Conservation (phyloP, 1,139 yeast genomes). For the Suhomyces guaymorum region DNA sequence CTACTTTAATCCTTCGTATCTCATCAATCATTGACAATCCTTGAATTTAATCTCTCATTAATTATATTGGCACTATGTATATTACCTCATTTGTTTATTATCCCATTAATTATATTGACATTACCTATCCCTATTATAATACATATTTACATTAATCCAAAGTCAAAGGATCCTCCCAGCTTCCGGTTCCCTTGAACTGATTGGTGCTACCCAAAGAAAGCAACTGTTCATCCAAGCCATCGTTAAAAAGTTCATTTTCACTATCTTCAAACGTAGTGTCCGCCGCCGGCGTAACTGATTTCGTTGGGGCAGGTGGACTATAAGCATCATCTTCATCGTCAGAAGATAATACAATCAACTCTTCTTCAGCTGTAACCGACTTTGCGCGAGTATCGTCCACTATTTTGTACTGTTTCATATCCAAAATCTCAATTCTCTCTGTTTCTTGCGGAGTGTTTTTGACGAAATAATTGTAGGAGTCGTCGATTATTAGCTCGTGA, state of each 20-base stretch:
- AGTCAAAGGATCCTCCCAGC: constrained; percentile 44
- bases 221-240: constrained; percentile 26
- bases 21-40: too few relatives aligned
- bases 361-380: constrained; percentile 19
- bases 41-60: too few relatives aligned
- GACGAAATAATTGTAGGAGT: constrained; percentile 45
- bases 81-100: too few relatives aligned
- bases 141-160: constrained; percentile 22
- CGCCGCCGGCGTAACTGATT: background rate
- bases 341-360: constrained; percentile 29
- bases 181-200: constrained; percentile 29
- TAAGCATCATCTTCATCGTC: constrained; percentile 14
- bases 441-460: constrained; percentile 40
- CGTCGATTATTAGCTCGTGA: constrained; percentile 40
- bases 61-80: too few relatives aligned
- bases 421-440: constrained; percentile 39
- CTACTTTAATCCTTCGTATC: too few relatives aligned
- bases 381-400: constrained; percentile 27
- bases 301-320: background rate
- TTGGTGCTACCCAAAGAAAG: constrained; percentile 9
- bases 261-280: constrained; percentile 9
- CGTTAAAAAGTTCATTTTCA: constrained; percentile 19
- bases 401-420: constrained; percentile 36
- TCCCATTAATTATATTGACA: too few relatives aligned
- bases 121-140: too few relatives aligned